Base-by-base conservation (phyloP, 305 asterid species). In the Solanum hybrid region DNA sequence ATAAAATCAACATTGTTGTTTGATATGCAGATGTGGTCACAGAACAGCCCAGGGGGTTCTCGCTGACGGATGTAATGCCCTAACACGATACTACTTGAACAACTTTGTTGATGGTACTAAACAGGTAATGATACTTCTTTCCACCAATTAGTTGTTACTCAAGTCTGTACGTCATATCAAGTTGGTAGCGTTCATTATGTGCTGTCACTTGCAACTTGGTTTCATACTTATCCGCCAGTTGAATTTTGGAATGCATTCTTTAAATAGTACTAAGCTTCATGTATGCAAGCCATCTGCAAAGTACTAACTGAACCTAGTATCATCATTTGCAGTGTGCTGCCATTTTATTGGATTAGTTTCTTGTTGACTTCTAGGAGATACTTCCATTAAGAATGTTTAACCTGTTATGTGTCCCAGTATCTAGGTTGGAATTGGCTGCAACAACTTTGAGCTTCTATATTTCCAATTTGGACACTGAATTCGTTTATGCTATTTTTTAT, bases 51-150 rank as follows among this genome's bases (percentile, higher is more conserved):
- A 95, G 71, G 99, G 99, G 89, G 91, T 98, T 92, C 86, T 97
- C 37, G 94, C 94, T 6, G 99, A 98, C 91, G 98, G 98, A 64
- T 88, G 93, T 91, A 95, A 97, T 94, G 97, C 99, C 91, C 96
- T 98, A 64, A 93, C 94, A 97, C 98, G 99, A 87, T 98, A 98
- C 93, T 98, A 97, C 95, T 92, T 98, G 90, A 98, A 98, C 96
- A 98, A 98, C 93, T 97, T 98, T 92, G 86, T 92, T 92, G 99
- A 98, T 86, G 99, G 99, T 88, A 96, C 99, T 90, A 98, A 98
- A 91, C 99, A 98, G 99, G 99, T 98, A 37, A 8, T 93, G 81
- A 87, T 89, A 89, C 89, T 91, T 91, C 76, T 88, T 29, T 34
- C 88, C 51, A 82, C 2, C 88, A 56, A 32, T n/a, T 85, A 85